These are phyloP conservation scores for Thalassiosira profunda DNA, from an alignment of 108 stramenopile genomes.

Conservation along the genomic window DNA sequence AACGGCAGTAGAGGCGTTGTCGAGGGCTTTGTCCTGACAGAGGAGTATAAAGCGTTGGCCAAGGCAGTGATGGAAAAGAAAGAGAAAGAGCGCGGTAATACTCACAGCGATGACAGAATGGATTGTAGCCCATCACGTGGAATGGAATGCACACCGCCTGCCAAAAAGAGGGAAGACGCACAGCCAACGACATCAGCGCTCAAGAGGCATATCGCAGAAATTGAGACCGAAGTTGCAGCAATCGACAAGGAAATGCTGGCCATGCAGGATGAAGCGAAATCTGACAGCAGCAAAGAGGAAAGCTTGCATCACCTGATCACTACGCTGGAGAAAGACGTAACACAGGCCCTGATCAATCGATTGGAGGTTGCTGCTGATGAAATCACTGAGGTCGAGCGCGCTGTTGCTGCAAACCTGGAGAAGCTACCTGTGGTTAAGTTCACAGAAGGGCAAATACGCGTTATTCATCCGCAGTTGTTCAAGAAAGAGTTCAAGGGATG, in stretches of 20 bases:
- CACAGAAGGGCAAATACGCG: constrained; percentile 2
- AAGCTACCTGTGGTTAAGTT: constrained; percentile 6
- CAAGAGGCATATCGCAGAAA: no score
- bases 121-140: no score
- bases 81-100: no score
- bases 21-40: constrained; percentile 30
- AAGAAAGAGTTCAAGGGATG: constrained; percentile 12
- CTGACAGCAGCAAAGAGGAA: not conserved
- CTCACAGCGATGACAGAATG: no score
- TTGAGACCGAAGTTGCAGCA: no score
- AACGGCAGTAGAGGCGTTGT: constrained; percentile 80
- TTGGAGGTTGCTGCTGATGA: not conserved
- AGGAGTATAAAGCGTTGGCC: constrained; percentile 15
- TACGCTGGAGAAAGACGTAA: not conserved
- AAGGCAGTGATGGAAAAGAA: constrained; percentile 9
- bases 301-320: not conserved
- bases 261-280: no score
- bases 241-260: no score
- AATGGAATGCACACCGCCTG: no score
- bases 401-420: not conserved
- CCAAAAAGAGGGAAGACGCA: no score
- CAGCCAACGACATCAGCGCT: no score
- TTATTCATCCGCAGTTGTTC: constrained; percentile 4
- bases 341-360: not conserved
- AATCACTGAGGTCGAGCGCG: not conserved